Evolutionary conservation across 306 rosid species (phyloP).

Genomic region (Cucumis melo): DNA sequence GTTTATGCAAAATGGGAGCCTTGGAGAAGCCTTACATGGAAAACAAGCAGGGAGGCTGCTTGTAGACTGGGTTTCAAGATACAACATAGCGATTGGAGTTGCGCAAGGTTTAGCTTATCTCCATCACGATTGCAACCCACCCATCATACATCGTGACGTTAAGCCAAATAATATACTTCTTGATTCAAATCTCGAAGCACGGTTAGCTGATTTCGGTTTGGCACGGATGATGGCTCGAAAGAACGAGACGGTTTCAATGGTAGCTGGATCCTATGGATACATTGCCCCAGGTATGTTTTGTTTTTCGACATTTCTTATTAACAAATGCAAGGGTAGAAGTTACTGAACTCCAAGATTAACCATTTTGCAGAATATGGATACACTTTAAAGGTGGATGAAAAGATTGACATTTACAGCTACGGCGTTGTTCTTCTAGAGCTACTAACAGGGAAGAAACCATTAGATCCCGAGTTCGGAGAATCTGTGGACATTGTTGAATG

Average conservation of each 20-base stretch:
- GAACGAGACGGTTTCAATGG: slow-evolving; percentile 88
- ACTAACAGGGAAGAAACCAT: slow-evolving; percentile 63
- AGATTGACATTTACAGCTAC: slow-evolving; percentile 80
- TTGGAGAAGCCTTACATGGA: slow-evolving; percentile 87
- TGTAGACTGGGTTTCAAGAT: slow-evolving; percentile 84
- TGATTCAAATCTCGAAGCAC: slow-evolving; percentile 76
- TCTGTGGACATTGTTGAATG: slow-evolving; percentile 75
- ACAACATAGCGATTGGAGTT: slow-evolving; percentile 81
- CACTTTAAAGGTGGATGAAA: slow-evolving; percentile 87
- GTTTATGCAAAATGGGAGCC: slow-evolving; percentile 75
- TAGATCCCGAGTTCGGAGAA: slow-evolving; percentile 71
- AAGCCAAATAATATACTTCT: slow-evolving; percentile 84
- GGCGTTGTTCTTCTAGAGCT: slow-evolving; percentile 94
- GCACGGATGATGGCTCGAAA: slow-evolving; percentile 81
- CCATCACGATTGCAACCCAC: slow-evolving; percentile 90
- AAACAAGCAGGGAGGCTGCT: slow-evolving; percentile 47
- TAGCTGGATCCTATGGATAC: slow-evolving; percentile 96
- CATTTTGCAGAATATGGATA: slow-evolving; percentile 68
- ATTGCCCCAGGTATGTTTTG: slow-evolving; percentile 80
- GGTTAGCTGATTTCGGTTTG: slow-evolving; percentile 88
- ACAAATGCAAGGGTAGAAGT: background rate
- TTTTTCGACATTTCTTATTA: background rate
- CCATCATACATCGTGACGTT: slow-evolving; percentile 78
- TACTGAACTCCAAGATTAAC: background rate
- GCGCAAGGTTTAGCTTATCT: slow-evolving; percentile 94